A percentile compares a stretch with the other conserved stretches of the same genome.
Evolutionary conservation across 192 early-diverging fungal genomes (phyloP).

Genomic region (Coemansia sp.): DNA sequence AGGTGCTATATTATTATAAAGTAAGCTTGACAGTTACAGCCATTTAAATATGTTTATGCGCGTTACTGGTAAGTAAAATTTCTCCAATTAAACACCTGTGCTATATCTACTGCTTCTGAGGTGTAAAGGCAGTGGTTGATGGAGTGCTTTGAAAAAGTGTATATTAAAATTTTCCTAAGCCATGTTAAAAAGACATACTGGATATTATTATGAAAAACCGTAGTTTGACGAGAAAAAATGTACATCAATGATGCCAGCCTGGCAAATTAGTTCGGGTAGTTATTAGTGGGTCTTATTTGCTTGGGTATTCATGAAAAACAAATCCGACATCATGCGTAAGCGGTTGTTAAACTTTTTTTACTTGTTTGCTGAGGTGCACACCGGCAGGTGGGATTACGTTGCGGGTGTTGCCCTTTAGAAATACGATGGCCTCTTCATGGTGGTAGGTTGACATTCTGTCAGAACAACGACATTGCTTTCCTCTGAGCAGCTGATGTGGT

Average conservation of each 20-base stretch:
- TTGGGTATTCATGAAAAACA: slow-evolving; percentile 25
- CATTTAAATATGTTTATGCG: background rate
- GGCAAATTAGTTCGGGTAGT: background rate
- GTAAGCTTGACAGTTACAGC: background rate
- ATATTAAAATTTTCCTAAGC: background rate
- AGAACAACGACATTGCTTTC: slow-evolving; percentile 33
- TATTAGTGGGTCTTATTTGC: background rate
- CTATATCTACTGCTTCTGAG: background rate
- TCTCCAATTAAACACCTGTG: background rate
- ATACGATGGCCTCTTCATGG: slow-evolving; percentile 12
- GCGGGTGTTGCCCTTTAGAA: slow-evolving; percentile 22
- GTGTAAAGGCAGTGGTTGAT: background rate
- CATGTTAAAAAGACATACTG: background rate
- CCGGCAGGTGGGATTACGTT: slow-evolving; percentile 16
- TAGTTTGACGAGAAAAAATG: background rate
- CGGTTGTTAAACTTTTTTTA: slow-evolving; percentile 21
- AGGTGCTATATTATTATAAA: background rate
- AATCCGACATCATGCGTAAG: slow-evolving; percentile 27
- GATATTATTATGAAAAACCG: background rate
- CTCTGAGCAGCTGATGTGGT: slow-evolving; percentile 38
- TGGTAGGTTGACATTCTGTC: slow-evolving; percentile 8
- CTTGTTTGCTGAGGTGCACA: slow-evolving; percentile 15
- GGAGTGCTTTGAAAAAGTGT: background rate
- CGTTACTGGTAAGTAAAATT: background rate
- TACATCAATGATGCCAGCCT: background rate